Base-by-base conservation (phyloP, 306 rosid genomes). In the Malus fusca region DNA sequence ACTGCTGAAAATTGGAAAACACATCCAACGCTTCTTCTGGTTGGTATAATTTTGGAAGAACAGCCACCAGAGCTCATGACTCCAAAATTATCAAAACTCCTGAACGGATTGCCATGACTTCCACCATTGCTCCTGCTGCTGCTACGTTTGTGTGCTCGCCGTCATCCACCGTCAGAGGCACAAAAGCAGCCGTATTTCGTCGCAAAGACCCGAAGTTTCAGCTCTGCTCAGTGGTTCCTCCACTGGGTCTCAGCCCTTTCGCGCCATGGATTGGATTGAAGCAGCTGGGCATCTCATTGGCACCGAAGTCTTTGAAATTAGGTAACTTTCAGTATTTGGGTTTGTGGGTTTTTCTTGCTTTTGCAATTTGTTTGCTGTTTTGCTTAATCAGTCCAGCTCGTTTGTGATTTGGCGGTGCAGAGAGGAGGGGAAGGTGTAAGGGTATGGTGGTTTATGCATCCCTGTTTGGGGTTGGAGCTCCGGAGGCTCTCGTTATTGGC, bases 401-500 rank as follows among this genome's bases (percentile, higher is more conserved):
- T 58, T 22, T 72, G 72, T 62, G 66, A 15, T 52, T 76, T 62
- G 73, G 23, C 71, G 79, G 84, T 77, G 84, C 83, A 90, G 97
- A 71, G 82, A 85, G 85, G 83, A 92, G 81, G 84, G 83, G 73
- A 44, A 76, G 71, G 78, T 79, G 87, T 56, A 92, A 84, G 81
- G 96, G 95, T 66, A 84, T 81, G 74, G 90, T 79, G 75, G 88
- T 91, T 79, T 87, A 87, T 84, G 99, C 99, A 19, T 96, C 99
- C 81, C 88, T 96, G 14, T 96, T 96, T 84, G 99, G 99, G 19
- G 97, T 96, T 82, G 99, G 99, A 84, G 99, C 99, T 9, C 99
- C 99, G 56, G 99, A 96, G 85, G 99, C 96, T 68, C 72, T 96
- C 77, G 99, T 96, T 40, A 96, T 96, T 84, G 99, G 99, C 69